Evolutionary conservation across 2,329 filamentous ascomycete genomes (phyloP).

Genomic region (Colletotrichum lindemuthianum): DNA sequence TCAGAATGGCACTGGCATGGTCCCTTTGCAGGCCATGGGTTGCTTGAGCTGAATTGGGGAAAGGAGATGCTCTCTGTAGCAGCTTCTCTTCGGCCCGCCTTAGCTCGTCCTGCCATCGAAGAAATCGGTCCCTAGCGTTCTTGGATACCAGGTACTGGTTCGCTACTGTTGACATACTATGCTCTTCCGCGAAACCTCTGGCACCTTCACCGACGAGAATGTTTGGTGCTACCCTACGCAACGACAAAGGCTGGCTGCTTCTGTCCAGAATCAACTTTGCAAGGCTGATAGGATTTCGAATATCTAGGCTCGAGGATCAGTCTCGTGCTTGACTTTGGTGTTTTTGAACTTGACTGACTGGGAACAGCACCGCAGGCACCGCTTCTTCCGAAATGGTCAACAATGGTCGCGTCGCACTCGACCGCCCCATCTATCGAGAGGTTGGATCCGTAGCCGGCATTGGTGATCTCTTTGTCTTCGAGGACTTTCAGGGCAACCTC

Average conservation of each 20-base stretch:
- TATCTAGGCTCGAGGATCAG: constrained; percentile 63
- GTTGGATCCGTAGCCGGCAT: constrained; percentile 96
- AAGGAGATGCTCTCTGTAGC: constrained; percentile 44
- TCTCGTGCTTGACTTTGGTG: constrained; percentile 1
- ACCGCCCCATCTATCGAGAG: constrained; percentile 89
- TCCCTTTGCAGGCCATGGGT: constrained; percentile 48
- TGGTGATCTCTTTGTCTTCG: constrained; percentile 95
- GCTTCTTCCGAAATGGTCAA: constrained; percentile 90
- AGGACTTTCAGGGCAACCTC: constrained; percentile 88
- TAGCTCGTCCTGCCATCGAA: constrained; percentile 82
- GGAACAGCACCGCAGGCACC: constrained; percentile 92
- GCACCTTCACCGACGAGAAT: constrained; percentile 89
- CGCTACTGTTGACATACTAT: constrained; percentile 77
- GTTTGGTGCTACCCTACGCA: constrained; percentile 91
- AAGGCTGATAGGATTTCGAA: constrained; percentile 91
- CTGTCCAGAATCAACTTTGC: constrained; percentile 85
- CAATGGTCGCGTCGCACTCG: constrained; percentile 93
- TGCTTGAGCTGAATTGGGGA: constrained; percentile 2
- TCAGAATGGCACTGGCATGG: constrained; percentile 64
- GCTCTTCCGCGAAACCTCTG: constrained; percentile 83
- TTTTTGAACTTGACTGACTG: constrained; percentile 65
- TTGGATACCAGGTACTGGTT: constrained; percentile 84
- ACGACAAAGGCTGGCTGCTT: constrained; percentile 79
- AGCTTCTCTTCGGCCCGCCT: constrained; percentile 64
- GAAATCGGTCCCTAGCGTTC: constrained; percentile 80